These are phyloP conservation scores for Boletus edulis DNA, from an alignment of 768 basidiomycete species.

Conservation along the genomic window DNA sequence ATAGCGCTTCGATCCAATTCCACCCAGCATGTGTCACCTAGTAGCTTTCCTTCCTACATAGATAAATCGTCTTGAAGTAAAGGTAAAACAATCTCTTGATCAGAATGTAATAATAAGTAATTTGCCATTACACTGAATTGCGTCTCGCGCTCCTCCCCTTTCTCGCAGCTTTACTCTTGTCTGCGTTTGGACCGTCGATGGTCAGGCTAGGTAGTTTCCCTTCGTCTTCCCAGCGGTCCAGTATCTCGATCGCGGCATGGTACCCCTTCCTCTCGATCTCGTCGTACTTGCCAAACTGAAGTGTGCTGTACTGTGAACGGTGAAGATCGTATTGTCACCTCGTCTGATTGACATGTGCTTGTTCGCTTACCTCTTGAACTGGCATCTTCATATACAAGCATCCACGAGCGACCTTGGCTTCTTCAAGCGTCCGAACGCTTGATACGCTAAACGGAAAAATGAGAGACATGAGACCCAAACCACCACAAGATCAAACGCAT, in stretches of 20 bases:
- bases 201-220: slow-evolving; percentile 76
- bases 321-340: background rate
- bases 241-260: slow-evolving; percentile 61
- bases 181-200: slow-evolving; percentile 54
- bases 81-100: background rate
- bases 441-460: slow-evolving; percentile 64
- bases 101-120: background rate
- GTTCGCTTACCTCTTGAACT: slow-evolving; percentile 71
- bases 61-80: slow-evolving; percentile 15
- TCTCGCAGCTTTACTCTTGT: slow-evolving; percentile 43
- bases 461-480: slow-evolving; percentile 2
- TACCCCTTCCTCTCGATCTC: slow-evolving; percentile 87
- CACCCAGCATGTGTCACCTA: slow-evolving; percentile 18
- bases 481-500: background rate
- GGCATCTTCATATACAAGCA: slow-evolving; percentile 95
- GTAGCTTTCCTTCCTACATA: slow-evolving; percentile 10
- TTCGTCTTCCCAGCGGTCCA: slow-evolving; percentile 80
- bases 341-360: background rate
- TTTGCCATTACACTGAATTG: slow-evolving; percentile 55
- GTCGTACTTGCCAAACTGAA: slow-evolving; percentile 86
- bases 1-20: slow-evolving; percentile 12
- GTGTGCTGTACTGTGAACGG: slow-evolving; percentile 74
- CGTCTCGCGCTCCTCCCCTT: slow-evolving; percentile 77
- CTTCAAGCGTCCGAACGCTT: slow-evolving; percentile 91
- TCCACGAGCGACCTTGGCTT: slow-evolving; percentile 86